Percentiles rank a stretch among this genome's conserved stretches.
These are phyloP conservation scores for Hemisphaericaspora subhashii DNA, from an alignment of 1,139 yeast genomes.

Conservation along the genomic window DNA sequence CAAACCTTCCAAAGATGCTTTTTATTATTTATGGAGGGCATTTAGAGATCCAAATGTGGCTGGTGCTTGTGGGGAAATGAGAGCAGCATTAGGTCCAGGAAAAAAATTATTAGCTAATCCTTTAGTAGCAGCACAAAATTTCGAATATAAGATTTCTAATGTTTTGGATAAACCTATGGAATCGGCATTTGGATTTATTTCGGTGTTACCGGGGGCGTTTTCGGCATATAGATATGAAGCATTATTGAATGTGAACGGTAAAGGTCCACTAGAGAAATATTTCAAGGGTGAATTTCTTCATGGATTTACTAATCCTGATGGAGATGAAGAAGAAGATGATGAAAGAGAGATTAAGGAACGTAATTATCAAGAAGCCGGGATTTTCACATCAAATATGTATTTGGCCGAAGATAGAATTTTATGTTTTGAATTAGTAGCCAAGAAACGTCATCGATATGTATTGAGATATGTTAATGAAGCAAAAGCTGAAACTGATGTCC, in stretches of 20 bases:
- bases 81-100: slow-evolving; percentile 64
- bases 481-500: slow-evolving; percentile 51
- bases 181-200: slow-evolving; percentile 76
- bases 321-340: slow-evolving; percentile 20
- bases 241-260: slow-evolving; percentile 59
- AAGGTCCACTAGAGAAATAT: slow-evolving; percentile 75
- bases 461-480: slow-evolving; percentile 48
- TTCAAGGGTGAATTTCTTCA: slow-evolving; percentile 77
- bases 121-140: slow-evolving; percentile 79
- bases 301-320: slow-evolving; percentile 37
- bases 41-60: slow-evolving; percentile 77
- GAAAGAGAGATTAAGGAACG: slow-evolving; percentile 38
- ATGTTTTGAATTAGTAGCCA: slow-evolving; percentile 51
- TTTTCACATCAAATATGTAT: slow-evolving; percentile 52
- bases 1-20: slow-evolving; percentile 69
- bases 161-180: slow-evolving; percentile 84
- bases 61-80: slow-evolving; percentile 87
- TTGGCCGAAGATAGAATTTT: slow-evolving; percentile 52
- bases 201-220: slow-evolving; percentile 84
- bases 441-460: slow-evolving; percentile 44
- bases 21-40: slow-evolving; percentile 73
- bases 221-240: slow-evolving; percentile 82
- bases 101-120: slow-evolving; percentile 63
- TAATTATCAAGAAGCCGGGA: slow-evolving; percentile 53
- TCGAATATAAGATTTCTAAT: slow-evolving; percentile 81